Conservation (phyloP, 2,329 filamentous ascomycete genomes). For the Botryosphaeria dothidea region DNA sequence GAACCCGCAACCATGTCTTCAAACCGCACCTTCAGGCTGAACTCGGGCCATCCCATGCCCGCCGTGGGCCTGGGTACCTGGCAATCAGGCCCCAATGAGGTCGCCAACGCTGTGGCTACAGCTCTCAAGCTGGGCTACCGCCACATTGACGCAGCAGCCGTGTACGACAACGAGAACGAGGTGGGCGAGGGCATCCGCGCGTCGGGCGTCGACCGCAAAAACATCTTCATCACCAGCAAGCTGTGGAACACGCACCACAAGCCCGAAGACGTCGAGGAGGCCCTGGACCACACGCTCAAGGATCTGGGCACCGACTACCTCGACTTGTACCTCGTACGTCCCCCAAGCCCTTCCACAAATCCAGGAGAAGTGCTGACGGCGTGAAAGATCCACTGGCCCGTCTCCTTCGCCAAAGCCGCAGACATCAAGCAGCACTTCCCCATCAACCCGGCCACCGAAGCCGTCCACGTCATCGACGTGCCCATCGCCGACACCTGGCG, state of each 20-base stretch:
- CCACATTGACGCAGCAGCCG: conserved; percentile 55
- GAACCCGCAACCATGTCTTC: not conserved
- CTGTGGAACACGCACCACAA: conserved; percentile 93
- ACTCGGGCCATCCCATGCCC: conserved; percentile 17
- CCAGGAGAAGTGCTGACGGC: conserved; percentile 28
- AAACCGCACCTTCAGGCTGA: conserved; percentile 13
- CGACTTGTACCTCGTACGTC: conserved; percentile 52
- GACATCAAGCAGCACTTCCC: conserved; percentile 56
- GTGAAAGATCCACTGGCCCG: conserved; percentile 61
- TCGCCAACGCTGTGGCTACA: conserved; percentile 7
- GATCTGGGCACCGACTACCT: conserved; percentile 63
- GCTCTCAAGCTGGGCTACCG: conserved; percentile 47
- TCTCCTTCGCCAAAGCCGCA: conserved; percentile 71
- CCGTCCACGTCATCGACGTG: conserved; percentile 40
- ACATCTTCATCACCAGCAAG: conserved; percentile 60
- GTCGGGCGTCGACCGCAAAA: conserved; percentile 45
- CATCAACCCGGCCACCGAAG: conserved; percentile 59
- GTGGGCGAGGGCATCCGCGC: conserved; percentile 50
- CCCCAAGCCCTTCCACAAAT: not conserved
- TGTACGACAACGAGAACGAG: conserved; percentile 54
- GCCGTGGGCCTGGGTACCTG: conserved; percentile 17
- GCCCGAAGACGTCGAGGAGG: conserved; percentile 57
- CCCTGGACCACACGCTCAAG: conserved; percentile 59
- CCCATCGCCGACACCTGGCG: conserved; percentile 47
- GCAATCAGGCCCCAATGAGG: conserved; percentile 18